Conservation (phyloP, 805 yeast species). For the Saturnispora kantuleensis region DNA sequence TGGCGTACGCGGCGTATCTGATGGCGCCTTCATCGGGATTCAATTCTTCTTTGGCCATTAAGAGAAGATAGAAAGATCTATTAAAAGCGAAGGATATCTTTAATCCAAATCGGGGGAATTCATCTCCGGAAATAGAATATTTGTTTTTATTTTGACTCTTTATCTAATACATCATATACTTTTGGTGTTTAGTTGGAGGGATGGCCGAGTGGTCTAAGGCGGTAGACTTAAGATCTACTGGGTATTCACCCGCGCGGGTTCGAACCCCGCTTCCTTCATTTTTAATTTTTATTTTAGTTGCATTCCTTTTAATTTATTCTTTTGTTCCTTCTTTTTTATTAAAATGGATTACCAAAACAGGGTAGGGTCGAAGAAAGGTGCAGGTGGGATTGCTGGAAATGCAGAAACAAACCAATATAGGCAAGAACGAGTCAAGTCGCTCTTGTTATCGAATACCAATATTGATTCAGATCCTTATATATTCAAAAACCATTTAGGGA, state of each 20-base stretch:
- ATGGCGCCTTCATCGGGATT: conserved; percentile 25
- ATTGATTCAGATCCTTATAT: conserved; percentile 72
- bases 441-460: conserved; percentile 42
- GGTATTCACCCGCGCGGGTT: conserved; percentile 19
- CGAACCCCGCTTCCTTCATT: conserved; percentile 20
- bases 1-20: conserved; percentile 79
- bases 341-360: conserved; percentile 81
- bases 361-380: conserved; percentile 85
- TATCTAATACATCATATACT: too few relatives aligned
- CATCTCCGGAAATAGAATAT: too few relatives aligned
- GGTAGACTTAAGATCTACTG: conserved; percentile 19
- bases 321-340: not conserved
- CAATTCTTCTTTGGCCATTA: conserved; percentile 6
- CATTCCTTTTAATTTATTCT: not conserved
- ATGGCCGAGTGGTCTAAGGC: conserved; percentile 20
- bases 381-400: conserved; percentile 78
- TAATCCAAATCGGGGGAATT: too few relatives aligned
- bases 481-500: conserved; percentile 72
- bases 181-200: conserved; percentile 14
- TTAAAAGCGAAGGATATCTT: not conserved
- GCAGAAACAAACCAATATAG: conserved; percentile 62
- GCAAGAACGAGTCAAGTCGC: conserved; percentile 54
- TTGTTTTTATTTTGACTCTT: too few relatives aligned
- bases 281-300: not conserved
- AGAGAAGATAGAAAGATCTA: not conserved